Base-by-base conservation (phyloP, 306 rosid species). In the Trichosanthes cucumerina region DNA sequence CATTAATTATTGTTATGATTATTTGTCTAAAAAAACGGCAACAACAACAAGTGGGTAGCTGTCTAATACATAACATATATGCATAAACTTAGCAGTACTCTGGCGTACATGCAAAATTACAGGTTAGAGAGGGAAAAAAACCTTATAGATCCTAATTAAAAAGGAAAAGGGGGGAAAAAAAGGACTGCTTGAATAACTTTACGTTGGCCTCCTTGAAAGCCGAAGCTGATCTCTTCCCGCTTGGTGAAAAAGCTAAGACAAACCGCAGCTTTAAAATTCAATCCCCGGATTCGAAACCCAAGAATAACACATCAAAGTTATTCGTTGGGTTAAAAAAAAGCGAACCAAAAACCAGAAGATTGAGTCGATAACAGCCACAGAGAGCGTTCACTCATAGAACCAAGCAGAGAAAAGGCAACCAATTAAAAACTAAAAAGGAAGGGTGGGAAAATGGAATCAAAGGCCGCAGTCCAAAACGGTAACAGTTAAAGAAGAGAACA, bases 211-310 rank as follows among this genome's bases (percentile, higher is more conserved):
- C 28, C 28, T n/a, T n/a, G 9, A 63, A 19, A 72, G 60, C 3
- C 4, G 39, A 26, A 71, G 57, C 3, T 16, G 58, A 52, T 16
- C 46, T 65, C 73, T 33, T 64, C 49, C 26, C 7, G 75, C 15
- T 68, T 36, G 78, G 78, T 18, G 78, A 75, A 75, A 75, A 75
- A 28, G 78, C 44, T 4, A 38, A 68, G 16, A 68, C 74, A 11
- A n/a, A 10, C 52, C 47, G 50, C 74, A n/a, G 74, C 74, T 68
- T 36, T 39, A 41, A 41, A 68, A n/a, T 68, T 21, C 74, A 75
- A 33, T 52, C 60, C 47, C 0, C 24, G 7, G 13, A 15, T 62
- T 7, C 0, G 43, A 62, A 18, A 26, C 58, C 63, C 44, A 75
- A 19, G 4, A 39, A 11, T 14, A 41, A 10, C 4, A 64, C 2